Percentiles rank a stretch among this genome's conserved stretches.
Evolutionary conservation across 495 filamentous ascomycete genomes (phyloP).

Genomic region (Daldinia vernicosa): DNA sequence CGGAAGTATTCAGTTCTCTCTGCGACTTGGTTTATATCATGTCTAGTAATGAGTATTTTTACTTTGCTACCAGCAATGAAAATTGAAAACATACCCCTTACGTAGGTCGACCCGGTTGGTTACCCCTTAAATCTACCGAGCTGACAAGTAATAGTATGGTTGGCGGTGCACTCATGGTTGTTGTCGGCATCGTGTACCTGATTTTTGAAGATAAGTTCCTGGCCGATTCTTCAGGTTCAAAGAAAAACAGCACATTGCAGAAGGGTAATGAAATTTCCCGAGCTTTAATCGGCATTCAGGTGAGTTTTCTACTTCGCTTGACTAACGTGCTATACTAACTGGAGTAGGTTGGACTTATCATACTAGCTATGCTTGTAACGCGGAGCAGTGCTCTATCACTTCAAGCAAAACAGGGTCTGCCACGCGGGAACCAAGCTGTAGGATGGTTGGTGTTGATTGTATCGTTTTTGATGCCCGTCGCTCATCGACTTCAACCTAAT

Average conservation of each 20-base stretch:
- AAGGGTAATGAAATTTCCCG: constrained; percentile 47
- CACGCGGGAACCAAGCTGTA: constrained; percentile 84
- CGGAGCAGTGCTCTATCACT: constrained; percentile 80
- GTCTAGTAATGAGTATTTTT: constrained; percentile 86
- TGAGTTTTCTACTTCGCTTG: constrained; percentile 25
- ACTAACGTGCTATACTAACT: constrained; percentile 35
- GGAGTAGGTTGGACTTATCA: constrained; percentile 75
- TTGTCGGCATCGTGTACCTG: constrained; percentile 81
- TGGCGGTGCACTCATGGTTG: constrained; percentile 81
- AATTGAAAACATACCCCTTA: constrained; percentile 76
- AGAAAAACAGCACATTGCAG: constrained; percentile 37
- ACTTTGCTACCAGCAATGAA: constrained; percentile 90
- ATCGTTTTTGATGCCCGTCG: constrained; percentile 81
- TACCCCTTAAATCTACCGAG: constrained; percentile 6
- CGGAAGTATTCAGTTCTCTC: constrained; percentile 68
- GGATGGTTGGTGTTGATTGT: constrained; percentile 87
- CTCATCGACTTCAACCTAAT: constrained; percentile 82
- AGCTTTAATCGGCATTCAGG: constrained; percentile 57
- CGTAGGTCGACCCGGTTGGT: constrained; percentile 63
- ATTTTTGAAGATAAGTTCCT: constrained; percentile 79
- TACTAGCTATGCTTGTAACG: constrained; percentile 86
- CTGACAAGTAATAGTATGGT: constrained; percentile 65
- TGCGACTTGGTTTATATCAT: constrained; percentile 78
- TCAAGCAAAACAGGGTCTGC: constrained; percentile 87
- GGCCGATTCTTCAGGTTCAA: constrained; percentile 51